Conservation (phyloP, 768 basidiomycete species). For the Omphalotus guepiniiformis region DNA sequence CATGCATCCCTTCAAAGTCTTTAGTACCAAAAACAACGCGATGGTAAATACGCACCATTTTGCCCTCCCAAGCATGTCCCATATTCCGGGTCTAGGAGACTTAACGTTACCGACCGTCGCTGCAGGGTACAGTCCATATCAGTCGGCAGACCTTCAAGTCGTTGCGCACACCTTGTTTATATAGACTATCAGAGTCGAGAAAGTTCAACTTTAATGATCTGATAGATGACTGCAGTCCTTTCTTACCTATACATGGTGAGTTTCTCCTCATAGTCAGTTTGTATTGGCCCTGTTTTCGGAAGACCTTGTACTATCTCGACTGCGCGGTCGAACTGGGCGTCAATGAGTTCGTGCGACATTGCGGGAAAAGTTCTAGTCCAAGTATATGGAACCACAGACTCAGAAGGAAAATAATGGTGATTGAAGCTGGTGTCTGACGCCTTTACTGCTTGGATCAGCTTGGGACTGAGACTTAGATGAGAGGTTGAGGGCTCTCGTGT, state of each 20-base stretch:
- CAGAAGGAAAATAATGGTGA: too few species aligned
- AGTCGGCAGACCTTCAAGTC: background rate
- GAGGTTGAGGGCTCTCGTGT: too few species aligned
- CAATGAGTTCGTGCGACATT: constrained; percentile 65
- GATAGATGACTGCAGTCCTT: background rate
- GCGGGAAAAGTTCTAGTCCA: constrained; percentile 27
- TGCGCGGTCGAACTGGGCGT: constrained; percentile 87
- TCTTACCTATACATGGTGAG: constrained; percentile 85
- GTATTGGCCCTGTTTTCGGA: constrained; percentile 92
- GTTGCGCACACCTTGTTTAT: constrained; percentile 75
- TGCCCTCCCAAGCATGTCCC: constrained; percentile 88
- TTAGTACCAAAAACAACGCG: background rate
- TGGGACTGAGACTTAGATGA: too few species aligned
- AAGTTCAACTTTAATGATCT: background rate
- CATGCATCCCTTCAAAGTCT: constrained; percentile 75
- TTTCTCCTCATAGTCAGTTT: constrained; percentile 95
- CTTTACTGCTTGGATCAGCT: too few species aligned
- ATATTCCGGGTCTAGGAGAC: constrained; percentile 74
- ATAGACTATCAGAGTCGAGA: constrained; percentile 49
- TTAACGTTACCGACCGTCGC: constrained; percentile 90
- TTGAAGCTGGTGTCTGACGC: too few species aligned
- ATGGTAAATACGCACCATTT: constrained; percentile 66
- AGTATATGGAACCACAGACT: background rate
- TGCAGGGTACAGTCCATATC: constrained; percentile 23
- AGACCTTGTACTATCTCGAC: constrained; percentile 92